phyloP scores from a whole-genome alignment of 169 alveolate species.

The Toxoplasma gondii region DNA sequence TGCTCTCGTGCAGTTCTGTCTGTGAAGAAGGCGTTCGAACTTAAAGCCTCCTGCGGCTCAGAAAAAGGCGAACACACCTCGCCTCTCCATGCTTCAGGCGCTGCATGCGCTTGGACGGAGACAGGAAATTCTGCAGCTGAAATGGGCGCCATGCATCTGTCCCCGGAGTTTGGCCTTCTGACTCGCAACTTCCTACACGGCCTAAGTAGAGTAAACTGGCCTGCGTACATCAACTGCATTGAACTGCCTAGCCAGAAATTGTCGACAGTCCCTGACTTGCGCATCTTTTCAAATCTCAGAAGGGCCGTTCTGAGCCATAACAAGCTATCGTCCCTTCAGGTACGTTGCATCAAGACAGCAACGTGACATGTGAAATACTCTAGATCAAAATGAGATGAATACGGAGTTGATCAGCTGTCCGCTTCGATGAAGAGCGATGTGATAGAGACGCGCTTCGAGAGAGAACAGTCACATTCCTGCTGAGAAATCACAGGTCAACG shows the following conservation, averaged over 20 bases:
- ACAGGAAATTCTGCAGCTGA: neutral
- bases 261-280: slow-evolving; percentile 35
- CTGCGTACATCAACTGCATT: slow-evolving; percentile 32
- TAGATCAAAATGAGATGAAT: neutral
- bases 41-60: neutral
- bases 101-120: neutral
- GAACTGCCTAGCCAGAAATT: slow-evolving; percentile 51
- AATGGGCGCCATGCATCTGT: neutral
- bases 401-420: neutral
- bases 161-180: neutral
- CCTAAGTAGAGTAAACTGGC: slow-evolving; percentile 55
- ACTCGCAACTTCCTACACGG: neutral
- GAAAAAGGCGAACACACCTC: neutral
- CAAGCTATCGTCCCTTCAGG: slow-evolving; percentile 51
- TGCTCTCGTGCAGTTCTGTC: neutral
- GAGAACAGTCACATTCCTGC: too few relatives aligned
- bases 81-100: neutral
- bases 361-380: too few relatives aligned
- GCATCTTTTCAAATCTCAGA: slow-evolving; percentile 29
- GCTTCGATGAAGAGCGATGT: neutral
- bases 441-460: too few relatives aligned
- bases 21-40: neutral
- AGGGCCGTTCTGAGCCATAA: slow-evolving; percentile 49
- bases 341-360: neutral
- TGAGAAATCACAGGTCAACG: too few relatives aligned